Base-by-base conservation (phyloP, 192 early-diverging fungal genomes). In the Cladochytrium replicatum region DNA sequence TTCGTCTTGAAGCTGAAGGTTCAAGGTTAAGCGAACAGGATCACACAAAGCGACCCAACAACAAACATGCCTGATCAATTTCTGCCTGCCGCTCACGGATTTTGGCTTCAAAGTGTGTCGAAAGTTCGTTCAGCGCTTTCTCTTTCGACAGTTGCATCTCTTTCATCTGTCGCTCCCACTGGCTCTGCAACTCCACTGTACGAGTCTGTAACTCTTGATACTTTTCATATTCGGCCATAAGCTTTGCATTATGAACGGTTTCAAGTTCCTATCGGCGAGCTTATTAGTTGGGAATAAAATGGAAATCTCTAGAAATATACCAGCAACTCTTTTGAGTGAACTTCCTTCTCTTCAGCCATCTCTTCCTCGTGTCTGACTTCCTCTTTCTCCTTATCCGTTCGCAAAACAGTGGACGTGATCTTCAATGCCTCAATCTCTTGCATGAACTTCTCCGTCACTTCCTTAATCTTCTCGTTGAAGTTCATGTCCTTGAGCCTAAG, bases 381-480 rank as follows among this genome's bases (percentile, higher is more conserved):
- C 51, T 80, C 78, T 58, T 80, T 80, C 50, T 77, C 78, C 48
- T 80, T 80, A 43, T 80, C 78, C 4, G 72, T 72, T 31, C 71
- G 42, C 39, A 80, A 48, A 6, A 81, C 75, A 0, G 75, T 68
- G 4, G 46, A 50, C 4, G 76, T 74, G 60, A 80, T 80, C 46
- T 77, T 76, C 8, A 78, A 50, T 4, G 72, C 66, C 34, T 79
- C 75, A 46, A 81, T 80, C 54, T 81, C 78, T 52, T 81, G 72
- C 61, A 68, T 66, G 46, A 73, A 74, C 60, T 80, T 81, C 47
- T 79, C 78, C 11, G 76, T 78, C 22, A 71, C 60, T 57, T 80
- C 70, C 44, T 77, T 80, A 54, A 81, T 70, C 55, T 80, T 79
- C 52, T 81, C 78, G 60, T 75, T 80, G 58, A 68, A 80, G 52